Base-by-base conservation (phyloP, 495 filamentous ascomycete species). In the Podospora appendiculata region DNA sequence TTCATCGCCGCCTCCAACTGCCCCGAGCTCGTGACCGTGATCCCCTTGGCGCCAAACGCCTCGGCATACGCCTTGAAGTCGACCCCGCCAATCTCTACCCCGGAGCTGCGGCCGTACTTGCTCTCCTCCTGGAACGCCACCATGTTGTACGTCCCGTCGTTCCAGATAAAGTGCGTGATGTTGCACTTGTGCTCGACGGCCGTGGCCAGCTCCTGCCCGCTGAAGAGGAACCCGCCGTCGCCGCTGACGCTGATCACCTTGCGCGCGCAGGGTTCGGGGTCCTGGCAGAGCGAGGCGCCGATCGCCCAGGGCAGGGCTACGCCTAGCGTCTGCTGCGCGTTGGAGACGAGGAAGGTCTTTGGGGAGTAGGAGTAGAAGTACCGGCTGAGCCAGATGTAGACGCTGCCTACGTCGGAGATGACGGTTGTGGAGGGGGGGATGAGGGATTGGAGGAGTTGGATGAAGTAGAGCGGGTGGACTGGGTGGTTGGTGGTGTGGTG, bases 201-300 rank as follows among this genome's bases (percentile, higher is more conserved):
- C 32, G 69, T 72, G 58, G 45, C 58, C 8, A 61, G 52, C 52
- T 61, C 58, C 52, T 61, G 58, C 1, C 61, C 59, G 32, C 62
- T 63, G 51, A 72, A 72, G 58, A 72, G 64, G 54, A 72, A 72
- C 36, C 69, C 69, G 16, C 69, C 69, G 44, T 72, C 69, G 34
- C 58, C 58, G 43, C 58, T 61, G 41, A 61, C 36, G 50, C 55
- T 58, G 38, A 72, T 50, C 32, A 72, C 69, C 46, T 72, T 72
- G 40, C 58, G 50, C 9, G 58, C 52, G 53, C 59, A 67, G 0
- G 63, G 60, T 7, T 25, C 32, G 12, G 62, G 62, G 5, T 50
- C 41, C 45, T 71, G 68, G 6, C 58, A 54, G 0, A 71, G 50
- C 0, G 59, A 67, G 7, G 68, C 66, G 32, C 63, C 68, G 19